phyloP scores from a whole-genome alignment of 1,284 basidiomycete species.

The Puccinia novopanici region DNA sequence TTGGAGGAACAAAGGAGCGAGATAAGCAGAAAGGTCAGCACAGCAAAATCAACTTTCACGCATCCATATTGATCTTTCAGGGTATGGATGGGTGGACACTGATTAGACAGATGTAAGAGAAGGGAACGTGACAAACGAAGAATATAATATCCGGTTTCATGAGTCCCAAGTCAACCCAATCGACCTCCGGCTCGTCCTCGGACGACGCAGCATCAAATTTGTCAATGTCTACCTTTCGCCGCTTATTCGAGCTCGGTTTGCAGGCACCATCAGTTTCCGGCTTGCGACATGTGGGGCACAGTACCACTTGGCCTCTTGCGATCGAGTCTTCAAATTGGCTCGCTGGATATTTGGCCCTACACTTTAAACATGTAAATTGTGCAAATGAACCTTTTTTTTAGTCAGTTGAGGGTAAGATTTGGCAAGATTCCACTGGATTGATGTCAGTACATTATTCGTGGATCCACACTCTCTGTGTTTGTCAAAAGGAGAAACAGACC shows the following conservation, averaged over 20 bases:
- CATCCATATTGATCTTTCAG: not conserved
- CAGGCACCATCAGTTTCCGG: not conserved
- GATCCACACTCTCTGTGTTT: constrained; percentile 54
- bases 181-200: not conserved
- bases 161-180: constrained; percentile 27
- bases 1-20: not conserved
- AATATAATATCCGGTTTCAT: constrained; percentile 39
- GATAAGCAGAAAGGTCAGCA: not conserved
- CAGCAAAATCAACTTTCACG: not conserved
- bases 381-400: constrained; percentile 27
- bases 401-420: not conserved
- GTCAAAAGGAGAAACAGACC: constrained; percentile 59
- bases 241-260: constrained; percentile 8
- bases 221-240: constrained; percentile 3
- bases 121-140: constrained; percentile 6
- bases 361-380: constrained; percentile 56
- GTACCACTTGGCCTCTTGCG: constrained; percentile 54
- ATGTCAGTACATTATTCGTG: not conserved
- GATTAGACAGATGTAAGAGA: not conserved
- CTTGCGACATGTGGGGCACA: constrained; percentile 55
- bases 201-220: not conserved
- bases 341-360: constrained; percentile 54
- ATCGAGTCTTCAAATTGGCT: constrained; percentile 56
- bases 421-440: not conserved
- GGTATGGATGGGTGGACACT: not conserved